Percentiles rank a stretch among this genome's conserved stretches.
phyloP scores from a whole-genome alignment of 192 early-diverging fungal species.

The Geosiphon pyriformis region DNA sequence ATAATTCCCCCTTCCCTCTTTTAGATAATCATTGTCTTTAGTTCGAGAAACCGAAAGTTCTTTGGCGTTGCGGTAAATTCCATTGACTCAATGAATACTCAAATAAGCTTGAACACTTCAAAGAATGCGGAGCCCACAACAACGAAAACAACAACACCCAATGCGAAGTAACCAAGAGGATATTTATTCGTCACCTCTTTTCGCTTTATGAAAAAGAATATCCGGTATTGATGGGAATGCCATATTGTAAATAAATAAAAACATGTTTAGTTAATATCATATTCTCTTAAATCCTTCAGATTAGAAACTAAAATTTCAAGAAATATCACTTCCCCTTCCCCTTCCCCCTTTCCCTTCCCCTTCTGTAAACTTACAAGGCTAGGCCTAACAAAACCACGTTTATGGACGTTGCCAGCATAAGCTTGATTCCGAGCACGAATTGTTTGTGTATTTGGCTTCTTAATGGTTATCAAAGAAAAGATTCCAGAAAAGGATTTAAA shows the following conservation, averaged over 20 bases:
- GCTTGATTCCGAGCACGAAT: conserved; percentile 13
- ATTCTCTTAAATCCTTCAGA: neutral
- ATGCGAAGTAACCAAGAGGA: conserved; percentile 1
- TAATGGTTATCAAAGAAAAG: too few species aligned
- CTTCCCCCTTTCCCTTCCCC: too few species aligned
- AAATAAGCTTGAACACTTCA: conserved; percentile 17
- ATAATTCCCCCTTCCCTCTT: too few species aligned
- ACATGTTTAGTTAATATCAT: neutral
- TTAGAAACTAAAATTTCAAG: neutral
- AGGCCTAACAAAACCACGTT: neutral
- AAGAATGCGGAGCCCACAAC: conserved; percentile 11
- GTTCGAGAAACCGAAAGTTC: too few species aligned
- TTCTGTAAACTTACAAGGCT: too few species aligned
- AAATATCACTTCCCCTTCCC: neutral
- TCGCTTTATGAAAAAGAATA: too few species aligned
- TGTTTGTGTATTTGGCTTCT: neutral
- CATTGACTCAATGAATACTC: neutral
- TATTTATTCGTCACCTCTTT: conserved; percentile 3
- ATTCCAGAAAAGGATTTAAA: too few species aligned
- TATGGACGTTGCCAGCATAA: neutral
- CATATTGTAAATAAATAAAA: too few species aligned
- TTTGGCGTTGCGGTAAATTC: neutral
- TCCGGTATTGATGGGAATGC: too few species aligned
- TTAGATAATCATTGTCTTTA: too few species aligned
- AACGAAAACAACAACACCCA: conserved; percentile 17